These are phyloP conservation scores for Grigorovia transvaalensis DNA, from an alignment of 805 yeast species.

Conservation along the genomic window DNA sequence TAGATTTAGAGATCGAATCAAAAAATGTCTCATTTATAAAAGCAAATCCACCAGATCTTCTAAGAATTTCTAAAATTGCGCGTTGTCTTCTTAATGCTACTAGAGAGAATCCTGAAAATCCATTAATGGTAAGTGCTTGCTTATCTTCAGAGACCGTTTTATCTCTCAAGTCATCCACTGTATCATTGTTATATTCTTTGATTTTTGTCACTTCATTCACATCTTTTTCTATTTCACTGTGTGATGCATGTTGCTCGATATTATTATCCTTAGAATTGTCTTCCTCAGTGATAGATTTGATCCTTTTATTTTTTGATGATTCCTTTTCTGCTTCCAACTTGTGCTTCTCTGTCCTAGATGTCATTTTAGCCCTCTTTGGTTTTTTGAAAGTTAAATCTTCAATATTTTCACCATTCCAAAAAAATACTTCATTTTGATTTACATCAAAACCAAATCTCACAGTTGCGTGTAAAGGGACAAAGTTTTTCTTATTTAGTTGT, in stretches of 20 bases:
- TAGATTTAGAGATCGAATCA: conserved; percentile 31
- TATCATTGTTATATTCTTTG: background rate
- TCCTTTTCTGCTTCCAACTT: background rate
- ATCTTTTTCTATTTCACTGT: background rate
- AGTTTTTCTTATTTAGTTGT: conserved; percentile 17
- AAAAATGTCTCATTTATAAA: conserved; percentile 34
- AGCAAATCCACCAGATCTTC: conserved; percentile 37
- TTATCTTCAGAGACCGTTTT: background rate
- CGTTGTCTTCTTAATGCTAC: conserved; percentile 36
- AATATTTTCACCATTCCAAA: conserved; percentile 27
- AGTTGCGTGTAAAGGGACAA: conserved; percentile 21
- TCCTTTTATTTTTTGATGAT: conserved; percentile 1
- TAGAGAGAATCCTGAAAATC: conserved; percentile 33
- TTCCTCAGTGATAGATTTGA: background rate
- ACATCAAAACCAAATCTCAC: conserved; percentile 16
- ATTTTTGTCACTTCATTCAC: background rate
- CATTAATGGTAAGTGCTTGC: conserved; percentile 18
- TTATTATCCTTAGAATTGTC: background rate
- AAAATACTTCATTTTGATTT: conserved; percentile 17
- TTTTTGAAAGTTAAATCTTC: conserved; percentile 8
- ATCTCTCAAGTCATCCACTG: background rate
- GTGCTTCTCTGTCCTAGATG: conserved; percentile 1
- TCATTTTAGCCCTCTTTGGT: conserved; percentile 6
- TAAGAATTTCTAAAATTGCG: conserved; percentile 34
- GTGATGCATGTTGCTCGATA: background rate